Base-by-base conservation (phyloP, 2,329 filamentous ascomycete species). In the Exophiala sp. region DNA sequence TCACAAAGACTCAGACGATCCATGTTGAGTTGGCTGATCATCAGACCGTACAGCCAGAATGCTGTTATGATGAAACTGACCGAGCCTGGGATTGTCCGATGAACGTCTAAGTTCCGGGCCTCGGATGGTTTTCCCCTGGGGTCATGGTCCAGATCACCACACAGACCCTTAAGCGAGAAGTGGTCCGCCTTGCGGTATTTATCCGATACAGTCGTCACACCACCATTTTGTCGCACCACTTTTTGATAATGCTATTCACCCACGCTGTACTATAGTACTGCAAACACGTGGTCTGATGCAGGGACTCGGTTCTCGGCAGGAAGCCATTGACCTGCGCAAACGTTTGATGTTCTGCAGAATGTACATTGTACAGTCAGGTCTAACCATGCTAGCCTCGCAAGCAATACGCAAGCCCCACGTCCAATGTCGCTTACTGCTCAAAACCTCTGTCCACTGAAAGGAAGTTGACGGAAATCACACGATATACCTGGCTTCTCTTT, bases 31-130 rank as follows among this genome's bases (percentile, higher is more conserved):
- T 54, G 52, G 52, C 21, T 54, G 45, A 54, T 49, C 16, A 11
- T 50, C 46, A 49, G 52, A 32, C 45, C 39, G 50, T 54, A 45
- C 40, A 44, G 46, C 11, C 24, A 18, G 29, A 50, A 49, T 43
- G 34, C 52, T n/a, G 39, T 54, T 20, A 43, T 50, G 45, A 39
- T 39, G 34, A 20, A 41, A 45, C 16, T 54, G 16, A 49, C 45
- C 8, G 32, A 48, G 20, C 34, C 45, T 34, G 20, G 41, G 12
- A 9, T 29, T 43, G 34, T 18, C 34, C 35, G 45, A 48, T 36
- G 24, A 24, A 20, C 18, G 20, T 21, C 5, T 9, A 34, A 18
- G 33, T 12, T 12, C 40, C 40, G 40, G 20, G 40, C 12, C 29
- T n/a, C 41, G 14, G 41, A 43, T n/a, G 41, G 18, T n/a, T 38